A percentile compares a stretch with the other conserved stretches of the same genome.
phyloP scores from a whole-genome alignment of 176 grass and related monocot species.

The Saccharum spontaneum region DNA sequence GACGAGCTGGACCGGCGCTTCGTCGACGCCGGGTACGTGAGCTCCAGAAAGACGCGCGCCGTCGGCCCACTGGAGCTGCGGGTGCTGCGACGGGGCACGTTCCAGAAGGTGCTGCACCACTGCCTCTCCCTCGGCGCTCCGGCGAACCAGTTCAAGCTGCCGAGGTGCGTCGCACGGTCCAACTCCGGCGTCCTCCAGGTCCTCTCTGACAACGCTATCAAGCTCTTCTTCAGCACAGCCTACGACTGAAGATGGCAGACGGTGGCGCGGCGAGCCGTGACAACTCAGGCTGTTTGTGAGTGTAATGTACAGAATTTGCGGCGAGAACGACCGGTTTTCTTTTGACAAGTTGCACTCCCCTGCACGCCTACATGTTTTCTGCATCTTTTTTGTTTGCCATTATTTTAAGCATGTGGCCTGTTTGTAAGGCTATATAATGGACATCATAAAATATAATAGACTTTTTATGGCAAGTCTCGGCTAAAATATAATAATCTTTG shows the following conservation, averaged over 20 bases:
- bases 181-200: conserved; percentile 65
- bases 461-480: too few species aligned
- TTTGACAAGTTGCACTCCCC: background rate
- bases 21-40: conserved; percentile 61
- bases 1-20: conserved; percentile 70
- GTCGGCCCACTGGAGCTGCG: conserved; percentile 73
- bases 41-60: conserved; percentile 41
- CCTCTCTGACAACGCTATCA: conserved; percentile 8
- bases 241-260: background rate
- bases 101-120: conserved; percentile 58
- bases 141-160: conserved; percentile 79
- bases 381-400: too few species aligned
- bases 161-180: conserved; percentile 51
- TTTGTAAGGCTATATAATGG: too few species aligned
- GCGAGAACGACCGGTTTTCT: background rate
- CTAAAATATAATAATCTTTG: too few species aligned
- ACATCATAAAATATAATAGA: too few species aligned
- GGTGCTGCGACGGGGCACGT: conserved; percentile 50
- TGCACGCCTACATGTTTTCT: background rate
- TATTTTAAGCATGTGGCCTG: too few species aligned
- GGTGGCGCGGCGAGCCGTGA: background rate
- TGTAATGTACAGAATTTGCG: background rate
- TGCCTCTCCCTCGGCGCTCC: conserved; percentile 57
- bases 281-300: background rate
- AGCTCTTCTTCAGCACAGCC: conserved; percentile 37